Base-by-base conservation (phyloP, 2,329 filamentous ascomycete species). In the Akanthomyces muscarius region DNA sequence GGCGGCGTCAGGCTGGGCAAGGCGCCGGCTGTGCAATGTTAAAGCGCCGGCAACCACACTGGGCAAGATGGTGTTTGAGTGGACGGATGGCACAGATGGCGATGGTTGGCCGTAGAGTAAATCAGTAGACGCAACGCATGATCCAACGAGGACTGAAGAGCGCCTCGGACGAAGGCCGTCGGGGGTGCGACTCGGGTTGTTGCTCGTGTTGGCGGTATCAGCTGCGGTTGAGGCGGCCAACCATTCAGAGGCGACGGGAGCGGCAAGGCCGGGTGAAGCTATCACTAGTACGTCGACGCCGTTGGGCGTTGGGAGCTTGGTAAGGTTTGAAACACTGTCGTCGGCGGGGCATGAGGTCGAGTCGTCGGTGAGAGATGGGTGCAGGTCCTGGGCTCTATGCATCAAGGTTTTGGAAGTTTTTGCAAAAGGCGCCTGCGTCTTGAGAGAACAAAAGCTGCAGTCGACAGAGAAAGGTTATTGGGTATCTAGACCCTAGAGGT, bases 111-210 rank as follows among this genome's bases (percentile, higher is more conserved):
- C 59, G 59, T 41, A 28, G 42, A 42, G 14, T 54, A 13, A n/a
- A 28, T 61, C 59, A 61, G 50, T 25, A 21, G 59, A n/a, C 28
- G 41, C 18, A 21, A 55, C 6, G 51, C 59, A 62, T 62, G 51
- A 62, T 62, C 59, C 52, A 16, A 42, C 42, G 7, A 30, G 14
- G 33, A 18, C n/a, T 30, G 42, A 55, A 48, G 28, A 21, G 21
- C 50, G 51, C 42, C 50, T 54, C 42, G 28, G 30, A 16, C 41
- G 18, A 41, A 13, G 38, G 42, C 25, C 8, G 30, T 8, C 18
- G 16, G 30, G 7, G 8, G 44, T 28, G 50, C 25, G 48, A 45
- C 28, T 53, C 18, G 21, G 8, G 28, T 25, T 42, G 38, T 13
- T 44, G 10, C 3, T 54, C 14, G 28, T 23, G 25, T 33, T 36